Percentiles rank a stretch among this genome's conserved stretches.
Evolutionary conservation across 2,329 filamentous ascomycete genomes (phyloP).

Genomic region (Curvularia sp.): DNA sequence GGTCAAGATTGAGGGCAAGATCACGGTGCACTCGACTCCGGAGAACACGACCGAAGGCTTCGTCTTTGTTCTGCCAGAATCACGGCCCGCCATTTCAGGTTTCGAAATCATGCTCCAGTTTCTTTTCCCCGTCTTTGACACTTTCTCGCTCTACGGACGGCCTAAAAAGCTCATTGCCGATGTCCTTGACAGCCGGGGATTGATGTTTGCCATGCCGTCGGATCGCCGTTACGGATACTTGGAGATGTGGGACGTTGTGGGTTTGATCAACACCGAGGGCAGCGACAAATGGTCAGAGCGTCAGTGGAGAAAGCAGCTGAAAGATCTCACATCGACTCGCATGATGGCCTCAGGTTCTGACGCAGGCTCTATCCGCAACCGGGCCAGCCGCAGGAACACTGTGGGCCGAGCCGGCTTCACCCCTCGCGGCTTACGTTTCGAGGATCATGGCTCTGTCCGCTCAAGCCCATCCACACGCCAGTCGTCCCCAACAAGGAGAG

Average conservation of each 20-base stretch:
- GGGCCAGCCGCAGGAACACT: constrained; percentile 54
- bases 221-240: constrained; percentile 88
- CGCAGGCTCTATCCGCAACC: constrained; percentile 48
- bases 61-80: constrained; percentile 97
- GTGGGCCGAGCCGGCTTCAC: constrained; percentile 51
- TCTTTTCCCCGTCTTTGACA: constrained; percentile 92
- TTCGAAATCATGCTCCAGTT: constrained; percentile 96
- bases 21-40: constrained; percentile 83
- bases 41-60: constrained; percentile 86
- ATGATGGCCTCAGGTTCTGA: constrained; percentile 62
- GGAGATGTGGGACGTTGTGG: constrained; percentile 83
- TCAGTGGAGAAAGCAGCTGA: constrained; percentile 88
- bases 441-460: constrained; percentile 51
- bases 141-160: constrained; percentile 88
- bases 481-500: constrained; percentile 50
- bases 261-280: constrained; percentile 78
- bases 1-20: constrained; percentile 89
- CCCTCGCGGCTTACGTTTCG: constrained; percentile 51
- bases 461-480: constrained; percentile 56
- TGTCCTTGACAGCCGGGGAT: constrained; percentile 80
- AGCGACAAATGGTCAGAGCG: constrained; percentile 81
- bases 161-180: constrained; percentile 87
- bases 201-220: constrained; percentile 98
- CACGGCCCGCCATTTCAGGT: constrained; percentile 86
- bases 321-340: constrained; percentile 81